These are phyloP conservation scores for Thelephora terrestris DNA, from an alignment of 1,284 basidiomycete genomes.

Conservation along the genomic window DNA sequence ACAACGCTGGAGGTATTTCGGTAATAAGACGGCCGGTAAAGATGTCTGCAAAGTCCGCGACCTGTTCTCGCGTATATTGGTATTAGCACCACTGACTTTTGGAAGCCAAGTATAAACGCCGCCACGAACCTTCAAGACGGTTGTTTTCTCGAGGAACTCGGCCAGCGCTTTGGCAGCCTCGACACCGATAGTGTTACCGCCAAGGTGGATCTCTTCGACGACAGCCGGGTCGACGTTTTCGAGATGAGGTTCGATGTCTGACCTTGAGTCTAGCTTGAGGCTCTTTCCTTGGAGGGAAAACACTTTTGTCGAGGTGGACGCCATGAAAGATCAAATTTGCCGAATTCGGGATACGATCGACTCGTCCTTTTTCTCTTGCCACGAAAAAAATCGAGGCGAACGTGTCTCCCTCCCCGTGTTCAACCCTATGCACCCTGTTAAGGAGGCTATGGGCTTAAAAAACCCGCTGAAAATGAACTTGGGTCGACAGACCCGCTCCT, in stretches of 20 bases:
- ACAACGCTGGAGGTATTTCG: slow-evolving; percentile 89
- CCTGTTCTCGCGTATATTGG: slow-evolving; percentile 32
- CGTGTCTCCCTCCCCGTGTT: no score
- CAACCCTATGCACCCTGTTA: no score
- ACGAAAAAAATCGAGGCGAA: background rate
- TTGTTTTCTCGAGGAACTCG: slow-evolving; percentile 66
- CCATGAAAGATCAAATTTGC: slow-evolving; percentile 1
- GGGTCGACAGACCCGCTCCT: slow-evolving; percentile 26
- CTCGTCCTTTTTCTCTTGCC: background rate
- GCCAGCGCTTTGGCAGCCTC: slow-evolving; percentile 85
- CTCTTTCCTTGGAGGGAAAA: slow-evolving; percentile 65
- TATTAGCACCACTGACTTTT: slow-evolving; percentile 5
- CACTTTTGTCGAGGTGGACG: slow-evolving; percentile 19
- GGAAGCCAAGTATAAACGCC: background rate
- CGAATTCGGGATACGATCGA: background rate
- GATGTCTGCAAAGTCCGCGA: slow-evolving; percentile 95
- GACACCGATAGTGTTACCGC: slow-evolving; percentile 94
- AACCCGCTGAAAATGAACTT: background rate
- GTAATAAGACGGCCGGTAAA: slow-evolving; percentile 95
- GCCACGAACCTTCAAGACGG: slow-evolving; percentile 49
- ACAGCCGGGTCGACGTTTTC: slow-evolving; percentile 53
- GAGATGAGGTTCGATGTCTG: slow-evolving; percentile 76
- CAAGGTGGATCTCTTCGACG: slow-evolving; percentile 86
- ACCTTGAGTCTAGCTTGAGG: slow-evolving; percentile 75
- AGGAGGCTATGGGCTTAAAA: background rate